phyloP scores from a whole-genome alignment of 495 filamentous ascomycete species.

The Hapsidospora chrysogenum region DNA sequence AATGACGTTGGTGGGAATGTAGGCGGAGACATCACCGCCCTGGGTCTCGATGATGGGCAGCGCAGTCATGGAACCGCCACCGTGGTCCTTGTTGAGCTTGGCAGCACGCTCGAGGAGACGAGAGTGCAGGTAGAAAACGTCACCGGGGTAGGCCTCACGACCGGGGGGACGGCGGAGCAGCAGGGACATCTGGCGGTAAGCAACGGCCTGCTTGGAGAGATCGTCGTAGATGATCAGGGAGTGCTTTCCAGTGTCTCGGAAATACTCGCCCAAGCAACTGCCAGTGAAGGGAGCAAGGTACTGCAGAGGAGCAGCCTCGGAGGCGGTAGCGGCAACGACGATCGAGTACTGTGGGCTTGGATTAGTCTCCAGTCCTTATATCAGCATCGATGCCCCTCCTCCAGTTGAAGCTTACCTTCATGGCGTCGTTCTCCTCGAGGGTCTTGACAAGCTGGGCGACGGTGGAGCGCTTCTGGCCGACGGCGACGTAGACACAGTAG shows the following conservation, averaged over 20 bases:
- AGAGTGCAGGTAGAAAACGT: conserved; percentile 99
- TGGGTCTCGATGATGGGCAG: conserved; percentile 98
- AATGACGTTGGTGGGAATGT: conserved; percentile 99
- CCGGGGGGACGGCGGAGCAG: conserved; percentile 96
- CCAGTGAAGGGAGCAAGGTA: conserved; percentile 88
- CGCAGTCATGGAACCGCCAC: conserved; percentile 91
- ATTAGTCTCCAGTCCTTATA: too few relatives aligned
- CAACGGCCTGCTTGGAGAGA: conserved; percentile 97
- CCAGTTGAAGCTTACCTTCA: too few relatives aligned
- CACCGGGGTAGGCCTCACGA: conserved; percentile 99
- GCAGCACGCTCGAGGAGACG: conserved; percentile 98
- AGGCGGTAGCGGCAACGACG: conserved; percentile 90
- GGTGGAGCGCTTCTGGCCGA: conserved; percentile 98
- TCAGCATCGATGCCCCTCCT: too few relatives aligned
- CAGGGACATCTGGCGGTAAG: conserved; percentile 99
- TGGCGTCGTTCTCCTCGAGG: conserved; percentile 97
- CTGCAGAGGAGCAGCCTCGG: conserved; percentile 84
- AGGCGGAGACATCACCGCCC: conserved; percentile 99
- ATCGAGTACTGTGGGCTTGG: too few relatives aligned
- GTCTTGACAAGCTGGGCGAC: conserved; percentile 99
- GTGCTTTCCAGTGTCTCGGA: conserved; percentile 86
- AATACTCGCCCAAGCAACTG: conserved; percentile 46
- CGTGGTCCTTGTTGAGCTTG: conserved; percentile 89
- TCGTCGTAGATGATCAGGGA: conserved; percentile 90
- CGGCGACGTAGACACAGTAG: conserved; percentile 97